Conservation (phyloP, 106 monocot genomes). For the Amphibolis antarctica region DNA sequence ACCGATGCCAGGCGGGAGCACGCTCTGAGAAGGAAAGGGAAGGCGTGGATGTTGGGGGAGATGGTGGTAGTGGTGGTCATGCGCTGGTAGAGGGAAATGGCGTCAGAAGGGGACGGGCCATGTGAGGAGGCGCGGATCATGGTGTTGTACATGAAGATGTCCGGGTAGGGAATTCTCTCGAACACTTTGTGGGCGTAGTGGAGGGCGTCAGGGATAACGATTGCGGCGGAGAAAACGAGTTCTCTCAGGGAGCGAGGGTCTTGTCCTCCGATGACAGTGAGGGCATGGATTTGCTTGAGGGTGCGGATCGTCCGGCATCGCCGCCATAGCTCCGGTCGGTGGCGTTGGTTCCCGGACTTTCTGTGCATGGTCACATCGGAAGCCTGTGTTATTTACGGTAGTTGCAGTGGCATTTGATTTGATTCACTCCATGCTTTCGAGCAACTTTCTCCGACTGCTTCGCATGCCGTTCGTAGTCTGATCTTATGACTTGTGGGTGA, state of each 20-base stretch:
- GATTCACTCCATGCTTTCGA: no score
- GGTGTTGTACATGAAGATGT: slow-evolving; percentile 74
- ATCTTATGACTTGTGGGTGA: no score
- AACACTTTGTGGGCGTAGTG: slow-evolving; percentile 47
- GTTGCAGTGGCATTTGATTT: no score
- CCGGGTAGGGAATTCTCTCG: slow-evolving; percentile 33
- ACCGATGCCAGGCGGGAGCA: slow-evolving; percentile 30
- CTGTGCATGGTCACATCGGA: slow-evolving; percentile 17
- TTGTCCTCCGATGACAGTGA: slow-evolving; percentile 28
- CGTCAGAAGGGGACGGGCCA: slow-evolving; percentile 29
- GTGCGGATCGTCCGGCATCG: slow-evolving; percentile 40
- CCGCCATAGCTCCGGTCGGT: slow-evolving; percentile 25
- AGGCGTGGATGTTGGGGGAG: slow-evolving; percentile 47
- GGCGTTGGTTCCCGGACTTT: slow-evolving; percentile 24
- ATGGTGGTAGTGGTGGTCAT: slow-evolving; percentile 20
- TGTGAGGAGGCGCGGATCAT: slow-evolving; percentile 57
- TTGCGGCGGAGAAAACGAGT: slow-evolving; percentile 45
- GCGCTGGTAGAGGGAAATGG: slow-evolving; percentile 31
- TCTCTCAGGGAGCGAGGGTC: slow-evolving; percentile 31
- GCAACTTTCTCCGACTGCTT: no score
- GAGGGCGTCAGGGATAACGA: slow-evolving; percentile 23
- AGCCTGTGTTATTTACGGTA: no score
- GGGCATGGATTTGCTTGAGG: slow-evolving; percentile 47
- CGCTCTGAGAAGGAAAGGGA: slow-evolving; percentile 59
- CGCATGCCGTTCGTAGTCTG: no score